Base-by-base conservation (phyloP, 1,284 basidiomycete genomes). In the Ceratobasidium sp. region DNA sequence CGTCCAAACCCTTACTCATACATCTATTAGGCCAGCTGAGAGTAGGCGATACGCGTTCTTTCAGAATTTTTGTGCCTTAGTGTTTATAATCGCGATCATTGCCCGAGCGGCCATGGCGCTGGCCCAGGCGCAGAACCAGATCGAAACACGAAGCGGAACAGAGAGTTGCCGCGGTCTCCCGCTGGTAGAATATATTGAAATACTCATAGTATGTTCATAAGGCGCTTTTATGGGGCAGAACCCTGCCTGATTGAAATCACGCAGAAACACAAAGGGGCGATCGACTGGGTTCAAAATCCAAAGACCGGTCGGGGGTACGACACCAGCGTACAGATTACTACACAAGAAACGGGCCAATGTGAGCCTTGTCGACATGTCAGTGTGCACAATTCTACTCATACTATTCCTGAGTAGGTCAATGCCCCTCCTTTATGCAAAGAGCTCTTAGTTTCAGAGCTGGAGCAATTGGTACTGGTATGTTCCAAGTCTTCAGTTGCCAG, bases 41-140 rank as follows among this genome's bases (percentile, higher is more conserved):
- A 71, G 51, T 26, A 71, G 33, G 39, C 53, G 55, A 58, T 71
- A 60, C 49, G 69, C 69, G 20, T 56, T 71, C 9, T 60, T 71
- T 60, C 69, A 61, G 33, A 71, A 71, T n/a, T 20, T 55, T 28
- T 60, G 39, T 55, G 69, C 55, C 7, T 23, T 71, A 18, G 13
- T 71, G 5, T 44, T 61, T 56, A 61, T 71, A 13, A n/a, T 44
- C n/a, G 69, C 55, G 7, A 58, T 71, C 18, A 46, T 46, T 23
- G 40, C 28, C 39, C 69, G 69, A 60, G 55, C 55, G 5, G 15
- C 33, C 12, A 71, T 23, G n/a, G 55, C 26, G 12, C 55, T 71
- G 9, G 39, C 39, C 7, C 69, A 61, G 26, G 69, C 69, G 23
- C 69, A 71, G 44, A 61, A 61, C 55, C 42, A 58, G 28, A 56